phyloP scores from a whole-genome alignment of 2,329 filamentous ascomycete species.

The Bipolaris gigantea region DNA sequence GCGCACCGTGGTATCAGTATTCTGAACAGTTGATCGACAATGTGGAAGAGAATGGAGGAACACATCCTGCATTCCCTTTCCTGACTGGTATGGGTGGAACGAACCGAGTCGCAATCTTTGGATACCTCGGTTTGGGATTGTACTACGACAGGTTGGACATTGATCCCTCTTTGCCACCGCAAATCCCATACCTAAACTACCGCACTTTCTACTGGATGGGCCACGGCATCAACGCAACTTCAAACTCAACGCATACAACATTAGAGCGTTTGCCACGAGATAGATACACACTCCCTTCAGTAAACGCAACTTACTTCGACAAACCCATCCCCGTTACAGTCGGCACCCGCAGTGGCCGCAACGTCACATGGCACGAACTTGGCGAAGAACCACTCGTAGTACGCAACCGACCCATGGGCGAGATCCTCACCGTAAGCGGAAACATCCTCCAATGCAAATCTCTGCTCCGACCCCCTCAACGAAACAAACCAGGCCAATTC shows the following conservation, averaged over 20 bases:
- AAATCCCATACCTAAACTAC: slow-evolving; percentile 63
- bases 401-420: slow-evolving; percentile 60
- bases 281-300: slow-evolving; percentile 52
- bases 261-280: slow-evolving; percentile 54
- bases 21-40: slow-evolving; percentile 70
- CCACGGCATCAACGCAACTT: slow-evolving; percentile 62
- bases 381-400: slow-evolving; percentile 56
- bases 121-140: slow-evolving; percentile 66
- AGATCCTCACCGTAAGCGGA: slow-evolving; percentile 56
- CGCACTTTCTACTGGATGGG: slow-evolving; percentile 69
- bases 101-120: slow-evolving; percentile 68
- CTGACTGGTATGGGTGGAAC: slow-evolving; percentile 71
- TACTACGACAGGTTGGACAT: slow-evolving; percentile 63
- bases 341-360: slow-evolving; percentile 45
- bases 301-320: slow-evolving; percentile 58
- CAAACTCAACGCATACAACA: slow-evolving; percentile 67
- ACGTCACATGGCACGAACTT: slow-evolving; percentile 49
- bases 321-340: slow-evolving; percentile 62
- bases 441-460: slow-evolving; percentile 69
- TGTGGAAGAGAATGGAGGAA: slow-evolving; percentile 62
- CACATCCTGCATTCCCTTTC: slow-evolving; percentile 71
- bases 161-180: slow-evolving; percentile 66
- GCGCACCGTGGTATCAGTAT: slow-evolving; percentile 70
- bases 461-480: slow-evolving; percentile 44
- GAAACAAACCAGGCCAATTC: slow-evolving; percentile 65